Percentiles rank a stretch among this genome's conserved stretches.
These are phyloP conservation scores for Zelonia costaricensis DNA, from an alignment of 208 protist species.

Conservation along the genomic window DNA sequence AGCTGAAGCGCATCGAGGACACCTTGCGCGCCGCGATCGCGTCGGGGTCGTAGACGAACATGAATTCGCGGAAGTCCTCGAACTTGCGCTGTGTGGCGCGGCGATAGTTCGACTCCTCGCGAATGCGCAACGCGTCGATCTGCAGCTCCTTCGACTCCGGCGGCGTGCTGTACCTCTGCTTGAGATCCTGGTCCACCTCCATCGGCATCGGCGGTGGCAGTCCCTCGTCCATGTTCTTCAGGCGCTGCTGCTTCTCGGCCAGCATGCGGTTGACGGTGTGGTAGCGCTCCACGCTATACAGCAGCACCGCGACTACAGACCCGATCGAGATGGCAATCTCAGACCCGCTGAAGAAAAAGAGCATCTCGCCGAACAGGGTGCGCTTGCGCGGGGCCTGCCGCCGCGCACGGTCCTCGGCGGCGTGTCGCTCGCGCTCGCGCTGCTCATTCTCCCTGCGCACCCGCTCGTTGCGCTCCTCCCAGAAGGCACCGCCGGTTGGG, in stretches of 20 bases:
- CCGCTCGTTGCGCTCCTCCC: slow-evolving; percentile 45
- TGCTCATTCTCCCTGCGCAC: slow-evolving; percentile 38
- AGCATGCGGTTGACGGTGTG: slow-evolving; percentile 55
- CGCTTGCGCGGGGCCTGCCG: slow-evolving; percentile 9
- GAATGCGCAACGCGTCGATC: slow-evolving; percentile 46
- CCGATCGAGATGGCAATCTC: slow-evolving; percentile 54
- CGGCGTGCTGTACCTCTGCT: slow-evolving; percentile 40
- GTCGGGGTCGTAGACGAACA: slow-evolving; percentile 78
- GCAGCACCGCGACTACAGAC: slow-evolving; percentile 37
- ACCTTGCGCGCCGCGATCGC: slow-evolving; percentile 56
- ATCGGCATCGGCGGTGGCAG: slow-evolving; percentile 69
- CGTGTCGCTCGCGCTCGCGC: slow-evolving; percentile 22
- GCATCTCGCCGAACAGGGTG: slow-evolving; percentile 22
- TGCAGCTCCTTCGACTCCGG: slow-evolving; percentile 38
- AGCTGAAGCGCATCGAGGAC: slow-evolving; percentile 52
- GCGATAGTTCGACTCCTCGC: slow-evolving; percentile 56
- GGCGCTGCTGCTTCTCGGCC: slow-evolving; percentile 37
- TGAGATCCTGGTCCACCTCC: slow-evolving; percentile 44
- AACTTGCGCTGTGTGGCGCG: slow-evolving; percentile 73
- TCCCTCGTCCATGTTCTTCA: slow-evolving; percentile 70
- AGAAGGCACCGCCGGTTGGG: slow-evolving; percentile 44
- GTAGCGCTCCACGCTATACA: slow-evolving; percentile 57
- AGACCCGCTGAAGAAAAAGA: slow-evolving; percentile 40
- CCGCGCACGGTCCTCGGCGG: slow-evolving; percentile 28
- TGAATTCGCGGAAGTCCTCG: slow-evolving; percentile 78